A percentile compares a stretch with the other conserved stretches of the same genome.
These are phyloP conservation scores for Rhynchospora tenuis DNA, from an alignment of 176 grass and related monocot species.

Conservation along the genomic window DNA sequence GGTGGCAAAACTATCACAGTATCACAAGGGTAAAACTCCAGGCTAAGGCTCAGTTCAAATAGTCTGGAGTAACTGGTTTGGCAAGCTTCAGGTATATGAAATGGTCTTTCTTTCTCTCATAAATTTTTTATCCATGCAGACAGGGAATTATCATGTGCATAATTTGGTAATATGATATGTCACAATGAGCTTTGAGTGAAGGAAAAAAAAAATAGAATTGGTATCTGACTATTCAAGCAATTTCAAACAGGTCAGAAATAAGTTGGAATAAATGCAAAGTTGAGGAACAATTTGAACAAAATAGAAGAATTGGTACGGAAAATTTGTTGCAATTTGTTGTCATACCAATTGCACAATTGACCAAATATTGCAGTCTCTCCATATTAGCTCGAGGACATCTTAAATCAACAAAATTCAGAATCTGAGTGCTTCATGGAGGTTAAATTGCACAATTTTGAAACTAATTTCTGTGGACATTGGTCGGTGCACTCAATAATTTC, in stretches of 20 bases:
- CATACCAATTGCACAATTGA: too few species aligned
- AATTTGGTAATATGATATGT: too few species aligned
- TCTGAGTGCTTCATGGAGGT: background rate
- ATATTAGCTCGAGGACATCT: background rate
- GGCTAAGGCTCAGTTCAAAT: background rate
- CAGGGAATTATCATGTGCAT: background rate
- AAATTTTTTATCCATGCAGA: background rate
- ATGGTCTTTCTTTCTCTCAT: background rate
- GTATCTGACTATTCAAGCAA: background rate
- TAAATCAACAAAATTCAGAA: background rate
- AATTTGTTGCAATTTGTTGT: too few species aligned
- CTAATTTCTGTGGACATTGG: background rate
- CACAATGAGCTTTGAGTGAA: too few species aligned
- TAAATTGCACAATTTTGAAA: background rate
- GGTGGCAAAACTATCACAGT: background rate
- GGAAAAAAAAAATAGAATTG: too few species aligned
- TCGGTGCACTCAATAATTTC: background rate
- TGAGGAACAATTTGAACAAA: background rate
- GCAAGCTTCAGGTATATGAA: background rate
- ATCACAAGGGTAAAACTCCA: background rate
- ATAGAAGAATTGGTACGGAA: too few species aligned
- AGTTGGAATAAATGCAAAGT: background rate
- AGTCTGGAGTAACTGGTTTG: background rate
- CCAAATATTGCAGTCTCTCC: background rate
- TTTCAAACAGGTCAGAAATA: background rate